Conservation (phyloP, 805 yeast genomes). For the Candida endomychidarum region DNA sequence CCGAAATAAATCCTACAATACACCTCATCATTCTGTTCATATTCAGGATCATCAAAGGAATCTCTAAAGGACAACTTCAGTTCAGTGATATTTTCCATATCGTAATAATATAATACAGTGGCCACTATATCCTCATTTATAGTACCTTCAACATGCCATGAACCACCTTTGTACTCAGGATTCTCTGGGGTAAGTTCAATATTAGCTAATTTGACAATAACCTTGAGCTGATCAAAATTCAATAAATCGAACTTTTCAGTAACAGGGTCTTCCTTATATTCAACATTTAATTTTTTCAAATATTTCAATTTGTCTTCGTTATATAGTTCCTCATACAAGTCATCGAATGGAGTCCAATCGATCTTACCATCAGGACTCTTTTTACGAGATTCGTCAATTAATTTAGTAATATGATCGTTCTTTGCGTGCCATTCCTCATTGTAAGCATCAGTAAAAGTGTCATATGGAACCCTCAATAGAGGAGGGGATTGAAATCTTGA, state of each 20-base stretch:
- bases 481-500: conserved; percentile 23
- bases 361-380: conserved; percentile 5
- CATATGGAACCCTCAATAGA: conserved; percentile 17
- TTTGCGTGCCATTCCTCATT: conserved; percentile 14
- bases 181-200: conserved; percentile 42
- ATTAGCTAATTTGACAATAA: conserved; percentile 40
- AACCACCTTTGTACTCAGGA: conserved; percentile 38
- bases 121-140: conserved; percentile 44
- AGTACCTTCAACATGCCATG: conserved; percentile 46
- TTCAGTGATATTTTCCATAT: conserved; percentile 37
- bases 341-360: conserved; percentile 12
- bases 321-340: conserved; percentile 3
- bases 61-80: conserved; percentile 31
- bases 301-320: conserved; percentile 8
- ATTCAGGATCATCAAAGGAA: conserved; percentile 30
- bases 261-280: conserved; percentile 10
- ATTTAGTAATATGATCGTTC: not conserved
- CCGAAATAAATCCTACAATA: conserved; percentile 29
- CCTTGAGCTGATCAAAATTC: conserved; percentile 26
- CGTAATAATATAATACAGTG: conserved; percentile 41
- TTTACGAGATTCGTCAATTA: not conserved
- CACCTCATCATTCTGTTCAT: conserved; percentile 33
- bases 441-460: conserved; percentile 17
- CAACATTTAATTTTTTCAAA: conserved; percentile 9
- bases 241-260: conserved; percentile 16